phyloP scores from a whole-genome alignment of 257 asterid species.

The Craterostigma plantagineum region DNA sequence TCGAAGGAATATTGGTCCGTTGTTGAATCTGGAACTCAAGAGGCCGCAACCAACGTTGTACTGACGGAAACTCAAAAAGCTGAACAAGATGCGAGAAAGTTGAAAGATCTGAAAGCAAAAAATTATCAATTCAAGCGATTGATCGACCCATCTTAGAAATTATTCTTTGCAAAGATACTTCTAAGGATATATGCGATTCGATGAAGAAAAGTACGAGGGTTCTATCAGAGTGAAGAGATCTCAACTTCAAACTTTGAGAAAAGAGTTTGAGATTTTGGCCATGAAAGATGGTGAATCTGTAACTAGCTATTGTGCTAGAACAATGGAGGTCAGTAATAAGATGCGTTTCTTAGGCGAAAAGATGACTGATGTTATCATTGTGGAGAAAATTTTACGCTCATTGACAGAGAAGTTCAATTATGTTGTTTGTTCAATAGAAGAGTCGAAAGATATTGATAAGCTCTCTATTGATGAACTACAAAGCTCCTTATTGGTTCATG shows the following conservation, averaged over 20 bases:
- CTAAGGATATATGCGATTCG: conserved; percentile 16
- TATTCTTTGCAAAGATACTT: too few relatives aligned
- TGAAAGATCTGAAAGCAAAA: too few relatives aligned
- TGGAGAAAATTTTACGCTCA: too few relatives aligned
- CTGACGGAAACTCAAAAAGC: too few relatives aligned
- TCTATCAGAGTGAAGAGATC: not conserved
- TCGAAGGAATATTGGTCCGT: too few relatives aligned
- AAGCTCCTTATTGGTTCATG: not conserved
- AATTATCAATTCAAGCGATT: too few relatives aligned
- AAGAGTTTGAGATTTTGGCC: too few relatives aligned
- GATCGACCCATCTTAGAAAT: too few relatives aligned
- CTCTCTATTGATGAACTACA: not conserved
- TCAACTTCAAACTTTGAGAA: not conserved
- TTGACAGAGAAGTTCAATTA: not conserved
- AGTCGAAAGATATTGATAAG: not conserved
- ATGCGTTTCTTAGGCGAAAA: not conserved
- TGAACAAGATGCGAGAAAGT: too few relatives aligned
- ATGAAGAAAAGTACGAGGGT: not conserved
- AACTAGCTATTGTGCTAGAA: not conserved
- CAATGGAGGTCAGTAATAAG: not conserved
- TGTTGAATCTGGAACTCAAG: too few relatives aligned
- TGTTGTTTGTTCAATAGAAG: not conserved
- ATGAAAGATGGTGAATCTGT: not conserved
- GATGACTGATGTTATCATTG: not conserved
- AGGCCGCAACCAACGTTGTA: too few relatives aligned